These are phyloP conservation scores for Leavenworthia alabamica DNA, from an alignment of 345 rosid genomes.

Conservation along the genomic window DNA sequence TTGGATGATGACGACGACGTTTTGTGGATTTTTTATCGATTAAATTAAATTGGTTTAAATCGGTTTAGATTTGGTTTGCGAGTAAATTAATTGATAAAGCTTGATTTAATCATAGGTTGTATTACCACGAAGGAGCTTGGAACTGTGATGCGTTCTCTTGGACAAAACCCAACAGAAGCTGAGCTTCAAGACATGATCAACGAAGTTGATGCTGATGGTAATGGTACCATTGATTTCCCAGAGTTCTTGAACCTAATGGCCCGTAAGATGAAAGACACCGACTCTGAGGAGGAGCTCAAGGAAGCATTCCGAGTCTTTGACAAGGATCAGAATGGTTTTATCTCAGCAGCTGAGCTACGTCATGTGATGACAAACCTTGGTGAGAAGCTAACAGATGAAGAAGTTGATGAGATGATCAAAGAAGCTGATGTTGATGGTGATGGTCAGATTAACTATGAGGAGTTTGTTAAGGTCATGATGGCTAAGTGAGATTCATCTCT, in stretches of 20 bases:
- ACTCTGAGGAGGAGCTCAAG: conserved; percentile 86
- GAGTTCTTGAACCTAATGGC: conserved; percentile 89
- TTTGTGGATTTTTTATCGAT: neutral
- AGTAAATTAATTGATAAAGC: neutral
- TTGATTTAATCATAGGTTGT: conserved; percentile 44
- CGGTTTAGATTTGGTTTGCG: neutral
- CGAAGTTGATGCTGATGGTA: conserved; percentile 80
- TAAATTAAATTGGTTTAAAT: neutral
- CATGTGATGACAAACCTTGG: conserved; percentile 86
- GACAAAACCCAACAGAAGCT: conserved; percentile 82
- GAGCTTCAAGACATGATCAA: conserved; percentile 89
- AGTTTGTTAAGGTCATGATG: conserved; percentile 86
- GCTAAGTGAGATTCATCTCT: conserved; percentile 56
- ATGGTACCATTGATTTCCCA: conserved; percentile 74
- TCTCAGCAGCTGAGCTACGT: conserved; percentile 83
- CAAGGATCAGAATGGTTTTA: conserved; percentile 86
- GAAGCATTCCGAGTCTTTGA: conserved; percentile 80
- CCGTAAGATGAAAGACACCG: conserved; percentile 80
- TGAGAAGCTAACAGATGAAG: conserved; percentile 79
- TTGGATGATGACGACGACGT: neutral
- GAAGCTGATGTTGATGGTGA: conserved; percentile 88
- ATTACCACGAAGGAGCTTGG: conserved; percentile 86
- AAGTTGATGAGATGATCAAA: conserved; percentile 82
- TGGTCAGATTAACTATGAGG: conserved; percentile 80
- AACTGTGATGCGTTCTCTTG: conserved; percentile 78